These are phyloP conservation scores for Polyporus arcularius DNA, from an alignment of 768 basidiomycete genomes.

Conservation along the genomic window DNA sequence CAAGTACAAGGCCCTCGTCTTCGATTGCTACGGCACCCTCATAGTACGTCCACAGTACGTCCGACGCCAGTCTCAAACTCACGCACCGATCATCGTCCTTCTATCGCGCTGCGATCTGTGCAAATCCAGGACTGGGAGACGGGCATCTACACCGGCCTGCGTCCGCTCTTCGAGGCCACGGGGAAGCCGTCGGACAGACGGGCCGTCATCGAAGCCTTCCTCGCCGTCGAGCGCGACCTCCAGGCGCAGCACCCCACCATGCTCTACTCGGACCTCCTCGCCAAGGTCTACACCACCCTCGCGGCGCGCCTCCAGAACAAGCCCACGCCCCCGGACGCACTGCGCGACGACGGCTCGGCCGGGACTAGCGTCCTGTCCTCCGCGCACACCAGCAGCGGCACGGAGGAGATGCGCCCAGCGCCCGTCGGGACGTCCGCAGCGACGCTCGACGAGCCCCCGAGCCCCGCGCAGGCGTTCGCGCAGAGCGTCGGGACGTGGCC, in stretches of 20 bases:
- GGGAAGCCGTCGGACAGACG: slow-evolving; percentile 48
- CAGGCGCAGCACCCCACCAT: slow-evolving; percentile 58
- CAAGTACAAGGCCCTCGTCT: slow-evolving; percentile 52
- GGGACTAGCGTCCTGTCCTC: slow-evolving; percentile 30
- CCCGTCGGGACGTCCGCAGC: slow-evolving; percentile 15
- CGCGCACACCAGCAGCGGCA: slow-evolving; percentile 1
- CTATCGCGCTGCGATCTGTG: not conserved
- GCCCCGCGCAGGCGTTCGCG: slow-evolving; percentile 52
- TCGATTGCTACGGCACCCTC: slow-evolving; percentile 80
- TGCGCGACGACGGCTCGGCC: slow-evolving; percentile 31
- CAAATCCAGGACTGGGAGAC: slow-evolving; percentile 69
- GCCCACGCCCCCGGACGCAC: slow-evolving; percentile 13
- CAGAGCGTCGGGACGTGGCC: slow-evolving; percentile 62
- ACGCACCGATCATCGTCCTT: not conserved
- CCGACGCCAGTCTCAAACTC: not conserved
- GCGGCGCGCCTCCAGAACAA: slow-evolving; percentile 33
- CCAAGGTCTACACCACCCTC: slow-evolving; percentile 35
- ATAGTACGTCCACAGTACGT: slow-evolving; percentile 38
- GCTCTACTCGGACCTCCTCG: slow-evolving; percentile 64
- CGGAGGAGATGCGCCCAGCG: slow-evolving; percentile 5
- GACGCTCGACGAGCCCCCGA: not conserved
- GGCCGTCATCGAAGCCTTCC: slow-evolving; percentile 54
- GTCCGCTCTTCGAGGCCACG: slow-evolving; percentile 44
- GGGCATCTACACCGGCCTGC: slow-evolving; percentile 56
- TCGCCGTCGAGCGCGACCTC: slow-evolving; percentile 54